A percentile compares a stretch with the other conserved stretches of the same genome.
phyloP scores from a whole-genome alignment of 2,329 filamentous ascomycete genomes.

The Aspergillus fischeri region DNA sequence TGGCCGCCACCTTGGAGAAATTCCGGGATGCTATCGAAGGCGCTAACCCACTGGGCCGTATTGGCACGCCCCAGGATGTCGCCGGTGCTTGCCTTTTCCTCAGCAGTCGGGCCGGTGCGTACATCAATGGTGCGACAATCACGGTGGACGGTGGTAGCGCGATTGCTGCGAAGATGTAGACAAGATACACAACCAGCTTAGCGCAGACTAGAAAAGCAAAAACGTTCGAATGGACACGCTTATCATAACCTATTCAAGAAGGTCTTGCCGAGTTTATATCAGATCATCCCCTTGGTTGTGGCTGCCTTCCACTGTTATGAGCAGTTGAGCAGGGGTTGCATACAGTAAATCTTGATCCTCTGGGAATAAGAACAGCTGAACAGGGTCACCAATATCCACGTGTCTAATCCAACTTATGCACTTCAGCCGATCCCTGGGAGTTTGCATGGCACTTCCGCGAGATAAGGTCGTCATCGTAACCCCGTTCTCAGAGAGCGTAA shows the following conservation, averaged over 20 bases:
- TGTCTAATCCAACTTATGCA: neutral
- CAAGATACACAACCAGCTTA: neutral
- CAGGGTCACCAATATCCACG: neutral
- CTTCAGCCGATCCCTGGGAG: neutral
- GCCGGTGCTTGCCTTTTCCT: slow-evolving; percentile 69
- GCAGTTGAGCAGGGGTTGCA: neutral
- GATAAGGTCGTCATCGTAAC: neutral
- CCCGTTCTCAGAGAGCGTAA: too few species aligned
- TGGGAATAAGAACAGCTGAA: neutral
- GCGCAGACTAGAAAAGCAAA: neutral
- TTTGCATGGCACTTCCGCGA: neutral
- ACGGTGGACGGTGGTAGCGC: slow-evolving; percentile 56
- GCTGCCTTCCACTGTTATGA: neutral
- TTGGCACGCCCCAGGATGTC: slow-evolving; percentile 65
- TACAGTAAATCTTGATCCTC: neutral
- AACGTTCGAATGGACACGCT: neutral
- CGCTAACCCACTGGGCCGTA: slow-evolving; percentile 62
- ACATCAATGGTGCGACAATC: slow-evolving; percentile 63
- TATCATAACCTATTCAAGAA: slow-evolving; percentile 3
- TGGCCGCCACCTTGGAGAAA: slow-evolving; percentile 49
- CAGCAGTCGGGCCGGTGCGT: slow-evolving; percentile 62
- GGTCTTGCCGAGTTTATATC: neutral
- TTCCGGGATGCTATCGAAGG: slow-evolving; percentile 47
- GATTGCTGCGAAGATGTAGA: slow-evolving; percentile 37
- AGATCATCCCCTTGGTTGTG: neutral